Evolutionary conservation across 2,329 filamentous ascomycete genomes (phyloP), one percentile per base, ranked within the genome.

Genomic region (Botrytis fabae): DNA sequence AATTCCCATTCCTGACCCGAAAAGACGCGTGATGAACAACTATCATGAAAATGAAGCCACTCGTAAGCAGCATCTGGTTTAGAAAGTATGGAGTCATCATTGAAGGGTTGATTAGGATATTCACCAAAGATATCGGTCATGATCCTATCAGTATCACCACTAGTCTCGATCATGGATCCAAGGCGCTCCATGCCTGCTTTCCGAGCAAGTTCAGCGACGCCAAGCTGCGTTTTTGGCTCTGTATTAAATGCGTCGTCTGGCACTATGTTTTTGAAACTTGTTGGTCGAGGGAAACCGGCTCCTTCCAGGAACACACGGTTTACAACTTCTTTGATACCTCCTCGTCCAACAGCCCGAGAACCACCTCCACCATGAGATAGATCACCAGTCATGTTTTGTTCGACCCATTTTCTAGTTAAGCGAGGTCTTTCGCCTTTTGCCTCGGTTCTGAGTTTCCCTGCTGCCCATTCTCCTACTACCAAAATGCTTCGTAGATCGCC

Each of bases 11-110:
- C 95, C 81, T 98, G 95, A 74, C 89, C 91, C n/a, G 89, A 85
- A 80, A 91, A 97, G 1, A 98, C 87, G 57, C 91, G 90, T 0
- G 91, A 90, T 38, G 93, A 94, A 75, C 97, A 90, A 0, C 86
- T 85, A 79, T 98, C 96, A 82, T 98, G 93, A 82, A 99, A 98
- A 81, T 97, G 87, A 72, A 99, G 88, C 96, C 96, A 99, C 79
- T 98, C 95, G 81, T 97, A 97, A 9, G 81, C 81, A 1, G 88
- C 85, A 76, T 92, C 90, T 0, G 97, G 97, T 80, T 99, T 99
- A 48, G 91, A 93, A 46, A 99, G 89, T 77, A 93, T 92, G 0
- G 91, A 92, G 82, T 99, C 96, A 81, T 99, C 96, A 83, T 98
- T 97, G 82, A 92, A 99, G 32, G 94, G 91, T 78, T 94, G 93